Conservation (phyloP, 371 early-diverging fungal genomes). For the Mucor ambiguus region DNA sequence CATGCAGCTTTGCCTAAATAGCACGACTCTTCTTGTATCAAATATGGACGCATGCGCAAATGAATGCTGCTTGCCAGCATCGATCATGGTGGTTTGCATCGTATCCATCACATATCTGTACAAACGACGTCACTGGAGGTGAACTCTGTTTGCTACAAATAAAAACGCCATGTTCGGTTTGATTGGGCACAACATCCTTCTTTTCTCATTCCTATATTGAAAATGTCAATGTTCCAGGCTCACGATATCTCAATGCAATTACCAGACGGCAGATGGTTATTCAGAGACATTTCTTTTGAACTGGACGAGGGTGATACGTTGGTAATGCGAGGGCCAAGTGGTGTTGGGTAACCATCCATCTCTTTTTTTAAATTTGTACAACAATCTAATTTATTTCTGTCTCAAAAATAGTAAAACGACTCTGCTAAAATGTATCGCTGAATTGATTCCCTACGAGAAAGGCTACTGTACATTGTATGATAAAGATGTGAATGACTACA, state of each 20-base stretch:
- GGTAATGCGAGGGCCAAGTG: slow-evolving; percentile 74
- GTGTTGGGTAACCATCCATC: slow-evolving; percentile 60
- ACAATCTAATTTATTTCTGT: slow-evolving; percentile 6
- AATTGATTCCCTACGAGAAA: slow-evolving; percentile 67
- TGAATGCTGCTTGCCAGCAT: neutral
- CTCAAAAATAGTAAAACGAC: slow-evolving; percentile 74
- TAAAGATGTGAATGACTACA: slow-evolving; percentile 62
- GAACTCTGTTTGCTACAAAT: neutral
- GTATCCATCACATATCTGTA: neutral
- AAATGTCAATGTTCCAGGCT: slow-evolving; percentile 33
- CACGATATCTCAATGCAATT: slow-evolving; percentile 42
- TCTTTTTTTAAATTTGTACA: slow-evolving; percentile 1
- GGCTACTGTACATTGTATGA: slow-evolving; percentile 62
- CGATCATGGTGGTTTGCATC: neutral
- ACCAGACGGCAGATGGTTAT: slow-evolving; percentile 58
- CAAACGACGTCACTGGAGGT: slow-evolving; percentile 7
- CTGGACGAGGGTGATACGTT: slow-evolving; percentile 62
- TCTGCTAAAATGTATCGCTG: slow-evolving; percentile 80
- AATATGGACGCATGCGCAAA: neutral
- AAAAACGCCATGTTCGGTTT: neutral
- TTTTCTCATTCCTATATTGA: neutral
- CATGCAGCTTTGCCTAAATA: neutral
- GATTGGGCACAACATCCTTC: slow-evolving; percentile 3
- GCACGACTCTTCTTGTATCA: neutral
- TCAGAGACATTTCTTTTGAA: slow-evolving; percentile 59